Conservation (phyloP, 73 alveolate genomes). For the Paraurostyla sp. region DNA sequence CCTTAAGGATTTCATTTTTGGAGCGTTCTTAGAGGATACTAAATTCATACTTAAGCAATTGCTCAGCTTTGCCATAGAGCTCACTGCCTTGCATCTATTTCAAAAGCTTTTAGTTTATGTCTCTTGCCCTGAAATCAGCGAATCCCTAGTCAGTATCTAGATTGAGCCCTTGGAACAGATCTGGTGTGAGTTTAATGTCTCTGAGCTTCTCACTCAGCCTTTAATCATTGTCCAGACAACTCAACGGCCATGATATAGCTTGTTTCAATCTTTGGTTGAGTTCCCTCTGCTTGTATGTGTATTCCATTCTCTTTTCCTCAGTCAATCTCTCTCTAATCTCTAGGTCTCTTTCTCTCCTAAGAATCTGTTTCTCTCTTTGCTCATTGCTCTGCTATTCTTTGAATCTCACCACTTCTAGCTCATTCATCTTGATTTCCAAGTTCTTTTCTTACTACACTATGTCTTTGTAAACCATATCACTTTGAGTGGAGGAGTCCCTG, state of each 20-base stretch:
- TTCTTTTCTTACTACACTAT: neutral
- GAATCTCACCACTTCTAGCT: constrained; percentile 3
- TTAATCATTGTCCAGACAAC: constrained; percentile 36
- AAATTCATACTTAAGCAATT: constrained; percentile 39
- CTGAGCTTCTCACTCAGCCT: constrained; percentile 21
- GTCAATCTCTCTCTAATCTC: constrained; percentile 41
- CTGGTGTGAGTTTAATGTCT: constrained; percentile 52
- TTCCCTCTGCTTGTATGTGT: constrained; percentile 33
- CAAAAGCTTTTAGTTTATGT: neutral
- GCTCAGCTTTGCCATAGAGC: neutral
- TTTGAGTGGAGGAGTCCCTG: neutral
- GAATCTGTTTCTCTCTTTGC: neutral
- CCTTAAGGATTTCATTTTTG: constrained; percentile 37
- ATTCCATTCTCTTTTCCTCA: constrained; percentile 48
- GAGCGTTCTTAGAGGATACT: neutral
- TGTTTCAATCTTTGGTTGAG: constrained; percentile 33
- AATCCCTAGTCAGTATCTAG: constrained; percentile 8
- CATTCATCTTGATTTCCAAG: constrained; percentile 6
- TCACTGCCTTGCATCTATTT: neutral
- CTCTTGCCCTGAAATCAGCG: neutral
- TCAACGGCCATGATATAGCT: constrained; percentile 49
- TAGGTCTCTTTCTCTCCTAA: constrained; percentile 39
- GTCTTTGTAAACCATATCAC: neutral
- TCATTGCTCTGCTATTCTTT: neutral
- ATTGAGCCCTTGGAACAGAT: constrained; percentile 25